Percentiles rank a stretch among this genome's conserved stretches.
These are phyloP conservation scores for Clavariopsis aquatica DNA, from an alignment of 495 filamentous ascomycete genomes.

Conservation along the genomic window DNA sequence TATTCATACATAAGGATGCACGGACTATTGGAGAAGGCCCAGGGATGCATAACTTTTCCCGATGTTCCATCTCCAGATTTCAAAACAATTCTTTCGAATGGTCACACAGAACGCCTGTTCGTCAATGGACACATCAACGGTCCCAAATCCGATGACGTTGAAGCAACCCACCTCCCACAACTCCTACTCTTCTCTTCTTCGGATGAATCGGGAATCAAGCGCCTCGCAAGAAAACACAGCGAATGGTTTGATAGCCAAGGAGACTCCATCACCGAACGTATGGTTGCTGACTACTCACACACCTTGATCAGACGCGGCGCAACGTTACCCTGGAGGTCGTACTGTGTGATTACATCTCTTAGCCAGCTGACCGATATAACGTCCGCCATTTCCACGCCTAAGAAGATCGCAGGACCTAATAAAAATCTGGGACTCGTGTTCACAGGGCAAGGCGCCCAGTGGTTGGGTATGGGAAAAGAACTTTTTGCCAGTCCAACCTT, in stretches of 20 bases:
- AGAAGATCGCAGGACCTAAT: not conserved
- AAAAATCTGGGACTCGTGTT: conserved; percentile 46
- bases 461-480: conserved; percentile 42
- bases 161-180: not conserved
- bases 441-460: conserved; percentile 51
- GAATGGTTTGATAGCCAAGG: not conserved
- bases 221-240: not conserved
- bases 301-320: not conserved
- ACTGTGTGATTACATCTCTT: not conserved
- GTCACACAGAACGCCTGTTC: conserved; percentile 23
- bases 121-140: not conserved
- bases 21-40: too few species aligned
- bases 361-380: not conserved
- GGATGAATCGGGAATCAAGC: too few species aligned
- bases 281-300: not conserved
- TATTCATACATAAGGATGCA: too few species aligned
- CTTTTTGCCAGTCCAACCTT: conserved; percentile 40
- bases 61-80: too few species aligned
- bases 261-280: not conserved
- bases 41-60: too few species aligned
- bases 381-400: not conserved
- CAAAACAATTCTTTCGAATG: too few species aligned
- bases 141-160: too few species aligned
- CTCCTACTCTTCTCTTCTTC: too few species aligned
- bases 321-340: not conserved